Base-by-base conservation (phyloP, 768 basidiomycete species). In the Boletus eberwhitei region DNA sequence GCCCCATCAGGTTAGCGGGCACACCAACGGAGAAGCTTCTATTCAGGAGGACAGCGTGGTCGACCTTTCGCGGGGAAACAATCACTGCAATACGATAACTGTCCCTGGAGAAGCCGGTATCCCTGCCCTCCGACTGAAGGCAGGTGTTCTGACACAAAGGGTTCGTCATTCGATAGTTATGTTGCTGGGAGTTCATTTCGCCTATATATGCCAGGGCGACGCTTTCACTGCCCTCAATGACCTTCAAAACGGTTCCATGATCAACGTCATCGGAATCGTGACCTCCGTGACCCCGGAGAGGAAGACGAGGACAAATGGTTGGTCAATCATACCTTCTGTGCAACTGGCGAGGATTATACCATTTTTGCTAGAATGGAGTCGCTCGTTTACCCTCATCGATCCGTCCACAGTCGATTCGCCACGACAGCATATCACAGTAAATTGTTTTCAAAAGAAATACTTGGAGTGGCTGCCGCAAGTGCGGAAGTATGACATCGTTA, bases 401-500 rank as follows among this genome's bases (percentile, higher is more conserved):
- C 78, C 80, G 4, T 81, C 81, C 26, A 67, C 67, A n/a, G 58
- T 64, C 29, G 59, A 66, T n/a, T 67, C 26, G 9, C 46, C 63
- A 6, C 50, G 40, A 29, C 54, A 42, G 6, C 67, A 66, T n/a
- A 57, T 77, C 44, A 71, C 48, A 55, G 66, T 79, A 24, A 84
- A 75, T 44, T 81, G 78, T 50, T 89, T 89, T 61, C 75, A 78
- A 7, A 75, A 74, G 58, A 71, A 69, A 44, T 60, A 79, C 56
- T 37, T 61, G 22, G 72, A 78, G 50, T 83, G 78, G 78, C 66
- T 88, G 4, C 86, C 86, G 2, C 65, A 71, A 35, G 73, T 78
- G 16, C 68, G 68, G 5, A 50, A 57, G n/a, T 80, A 80, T 1
- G 79, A 85, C 53, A 62, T 86, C 21, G 58, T 86, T 8, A 73